Evolutionary conservation across 1,284 basidiomycete genomes (phyloP).

Genomic region (Leccinum subrobustum): DNA sequence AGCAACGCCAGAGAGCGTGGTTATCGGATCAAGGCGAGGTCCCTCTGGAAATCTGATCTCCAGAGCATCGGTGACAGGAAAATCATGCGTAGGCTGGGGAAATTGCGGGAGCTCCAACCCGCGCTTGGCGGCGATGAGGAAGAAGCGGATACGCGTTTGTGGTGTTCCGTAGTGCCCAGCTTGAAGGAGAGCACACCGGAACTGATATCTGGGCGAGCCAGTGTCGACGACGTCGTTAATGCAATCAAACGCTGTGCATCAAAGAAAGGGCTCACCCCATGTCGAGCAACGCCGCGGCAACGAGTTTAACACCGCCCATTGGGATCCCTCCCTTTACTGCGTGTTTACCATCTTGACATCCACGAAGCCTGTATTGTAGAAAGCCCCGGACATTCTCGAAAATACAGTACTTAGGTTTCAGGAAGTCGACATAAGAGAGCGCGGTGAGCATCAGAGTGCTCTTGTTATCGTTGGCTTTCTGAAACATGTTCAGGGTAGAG

Average conservation of each 20-base stretch:
- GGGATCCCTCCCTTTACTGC: constrained; percentile 57
- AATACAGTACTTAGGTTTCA: constrained; percentile 57
- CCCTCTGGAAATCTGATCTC: constrained; percentile 47
- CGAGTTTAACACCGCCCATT: constrained; percentile 66
- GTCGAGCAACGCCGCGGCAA: constrained; percentile 54
- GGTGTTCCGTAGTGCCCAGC: constrained; percentile 74
- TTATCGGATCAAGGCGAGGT: constrained; percentile 44
- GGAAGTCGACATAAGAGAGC: constrained; percentile 63
- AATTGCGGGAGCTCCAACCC: constrained; percentile 55
- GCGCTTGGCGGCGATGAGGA: constrained; percentile 59
- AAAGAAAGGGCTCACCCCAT: constrained; percentile 49
- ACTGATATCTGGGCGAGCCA: constrained; percentile 55
- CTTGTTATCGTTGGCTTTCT: constrained; percentile 50
- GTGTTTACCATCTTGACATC: constrained; percentile 47
- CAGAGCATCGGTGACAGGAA: constrained; percentile 45
- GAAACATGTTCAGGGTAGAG: constrained; percentile 56
- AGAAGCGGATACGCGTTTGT: constrained; percentile 67
- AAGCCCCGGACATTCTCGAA: constrained; percentile 79
- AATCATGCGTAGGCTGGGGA: constrained; percentile 71
- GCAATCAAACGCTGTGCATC: neutral
- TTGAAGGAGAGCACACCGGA: constrained; percentile 61
- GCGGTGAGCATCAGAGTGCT: constrained; percentile 56
- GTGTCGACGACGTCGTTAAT: neutral
- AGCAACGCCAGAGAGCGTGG: constrained; percentile 45
- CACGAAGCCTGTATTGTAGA: constrained; percentile 52